Evolutionary conservation across 1,284 basidiomycete genomes (phyloP), one percentile per base, ranked within the genome.

Genomic region (Trichosporon ovoides): DNA sequence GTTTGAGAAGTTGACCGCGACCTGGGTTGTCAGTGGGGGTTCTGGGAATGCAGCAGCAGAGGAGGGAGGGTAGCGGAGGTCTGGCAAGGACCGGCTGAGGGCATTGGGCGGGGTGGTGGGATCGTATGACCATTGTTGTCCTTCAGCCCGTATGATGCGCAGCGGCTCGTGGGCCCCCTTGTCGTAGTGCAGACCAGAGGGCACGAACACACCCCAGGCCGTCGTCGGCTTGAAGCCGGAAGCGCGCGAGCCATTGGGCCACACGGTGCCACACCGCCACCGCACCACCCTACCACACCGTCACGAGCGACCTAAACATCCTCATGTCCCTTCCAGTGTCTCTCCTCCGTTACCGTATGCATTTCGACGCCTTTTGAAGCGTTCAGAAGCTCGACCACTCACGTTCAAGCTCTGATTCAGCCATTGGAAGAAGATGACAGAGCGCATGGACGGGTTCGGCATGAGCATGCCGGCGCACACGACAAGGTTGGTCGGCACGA

Each of bases 401-500:
- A 78, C 77, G 66, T 80, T 82, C 22, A 82, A 68, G 1, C 75
- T 77, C 68, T 83, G 81, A 62, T 83, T 83, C 7, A 77, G 75
- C 78, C 79, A 82, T 66, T 83, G 81, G 81, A 80, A 82, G 66
- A 81, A 80, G 56, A 82, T 77, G 63, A 79, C 71, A 19, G 69
- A 71, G 7, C 65, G 62, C 53, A 77, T 69, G 16, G 67, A 69
- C 19, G 78, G 72, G 60, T 79, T 79, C 3, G 79, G 78, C 68
- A 73, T 75, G 53, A 80, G 71, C 80, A 81, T 80, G 18, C 80
- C 80, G 1, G 77, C 59, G 52, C 56, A 58, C 40, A 58, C 58
- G 20, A 82, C 67, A 65, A 83, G 63, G 67, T 83, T 83, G 35
- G 81, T 82, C 7, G 81, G 81, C 22, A 82, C 80, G 58, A 82